Evolutionary conservation across 2,329 filamentous ascomycete genomes (phyloP), one percentile per base, ranked within the genome.

Genomic region (Xylaria multiplex): DNA sequence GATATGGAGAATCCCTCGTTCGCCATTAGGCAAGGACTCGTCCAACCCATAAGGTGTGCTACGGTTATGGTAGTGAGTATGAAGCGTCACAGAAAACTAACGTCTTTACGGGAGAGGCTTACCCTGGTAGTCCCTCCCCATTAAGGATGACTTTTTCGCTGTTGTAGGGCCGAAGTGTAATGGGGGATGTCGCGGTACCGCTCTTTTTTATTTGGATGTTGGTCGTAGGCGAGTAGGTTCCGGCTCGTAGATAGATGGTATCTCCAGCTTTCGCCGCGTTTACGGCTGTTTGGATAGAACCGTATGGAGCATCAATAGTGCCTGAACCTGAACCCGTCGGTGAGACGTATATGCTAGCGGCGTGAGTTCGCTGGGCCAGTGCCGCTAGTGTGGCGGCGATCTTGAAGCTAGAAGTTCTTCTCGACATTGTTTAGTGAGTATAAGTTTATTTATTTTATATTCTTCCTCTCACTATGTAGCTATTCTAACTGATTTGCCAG

Each of bases 161-260:
- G 11, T 76, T 72, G 64, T 83, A 84, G 0, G 82, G 76, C 14
- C 76, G 75, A 35, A 85, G 71, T 0, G 80, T 82, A 54, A 81
- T 81, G 1, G 81, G 81, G 1, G 77, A 73, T 0, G 77, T 74
- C 14, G 75, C 68, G 0, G 78, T 81, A 30, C 83, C 82, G 40
- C 78, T 79, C 62, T 81, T 81, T 49, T 75, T 80, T 72, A 85
- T 78, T 69, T 84, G 81, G 52, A 85, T 82, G 71, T 84, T 85
- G 42, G 77, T 79, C 0, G 79, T 80, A 0, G 79, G 80, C 46
- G 77, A 73, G 74, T 84, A 84, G 2, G 80, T 83, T 16, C 81
- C 81, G 7, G 73, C 79, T 7, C 80, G 79, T 3, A 84, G 75
- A 50, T 80, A 79, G 43, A 84, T 82, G 6, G 76, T 81, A 62